Conservation (phyloP, 2,329 filamentous ascomycete species). For the Phoma sp. region DNA sequence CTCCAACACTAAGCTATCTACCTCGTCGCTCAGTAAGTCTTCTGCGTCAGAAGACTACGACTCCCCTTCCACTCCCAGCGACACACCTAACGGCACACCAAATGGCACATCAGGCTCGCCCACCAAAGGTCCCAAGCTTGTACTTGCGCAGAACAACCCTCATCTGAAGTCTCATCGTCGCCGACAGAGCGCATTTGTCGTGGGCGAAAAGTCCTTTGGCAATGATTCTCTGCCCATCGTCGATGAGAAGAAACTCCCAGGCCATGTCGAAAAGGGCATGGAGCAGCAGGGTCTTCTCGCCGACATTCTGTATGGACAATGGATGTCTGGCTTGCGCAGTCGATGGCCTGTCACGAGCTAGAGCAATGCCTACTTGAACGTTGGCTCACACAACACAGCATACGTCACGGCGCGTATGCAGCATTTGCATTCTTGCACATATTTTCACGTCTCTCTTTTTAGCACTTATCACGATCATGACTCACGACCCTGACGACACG, state of each 20-base stretch:
- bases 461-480: slow-evolving; percentile 10
- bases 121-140: slow-evolving; percentile 68
- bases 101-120: slow-evolving; percentile 50
- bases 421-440: slow-evolving; percentile 17
- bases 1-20: slow-evolving; percentile 36
- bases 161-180: slow-evolving; percentile 79
- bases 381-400: not conserved
- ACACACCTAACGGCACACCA: slow-evolving; percentile 32
- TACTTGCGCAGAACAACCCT: slow-evolving; percentile 82
- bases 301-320: slow-evolving; percentile 88
- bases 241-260: slow-evolving; percentile 63
- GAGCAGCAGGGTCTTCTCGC: slow-evolving; percentile 90
- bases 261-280: slow-evolving; percentile 74
- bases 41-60: slow-evolving; percentile 30
- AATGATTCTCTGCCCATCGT: slow-evolving; percentile 44
- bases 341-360: slow-evolving; percentile 49
- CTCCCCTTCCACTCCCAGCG: slow-evolving; percentile 21
- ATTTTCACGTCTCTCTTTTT: slow-evolving; percentile 11
- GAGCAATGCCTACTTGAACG: no score
- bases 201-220: slow-evolving; percentile 55
- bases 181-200: slow-evolving; percentile 50
- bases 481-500: slow-evolving; percentile 16
- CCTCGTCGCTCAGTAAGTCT: slow-evolving; percentile 24
- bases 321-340: slow-evolving; percentile 79
- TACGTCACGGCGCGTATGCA: not conserved